Evolutionary conservation across 495 filamentous ascomycete species (phyloP).

Genomic region (Hyaloscypha hepaticicola): DNA sequence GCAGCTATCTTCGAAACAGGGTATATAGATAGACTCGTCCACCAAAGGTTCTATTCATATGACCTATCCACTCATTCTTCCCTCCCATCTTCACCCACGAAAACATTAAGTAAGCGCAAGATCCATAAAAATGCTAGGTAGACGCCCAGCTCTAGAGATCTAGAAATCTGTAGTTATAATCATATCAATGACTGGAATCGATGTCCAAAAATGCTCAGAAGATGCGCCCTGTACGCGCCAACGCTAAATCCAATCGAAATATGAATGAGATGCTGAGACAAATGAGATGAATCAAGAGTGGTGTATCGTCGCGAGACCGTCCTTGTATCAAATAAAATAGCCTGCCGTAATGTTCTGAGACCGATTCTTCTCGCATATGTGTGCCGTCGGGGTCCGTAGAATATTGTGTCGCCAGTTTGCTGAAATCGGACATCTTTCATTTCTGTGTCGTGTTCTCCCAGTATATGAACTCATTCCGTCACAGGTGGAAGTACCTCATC

Average conservation of each 20-base stretch:
- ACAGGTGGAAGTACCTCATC: constrained; percentile 23
- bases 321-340: not conserved
- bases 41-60: not conserved
- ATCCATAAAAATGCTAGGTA: not conserved
- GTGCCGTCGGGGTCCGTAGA: not conserved
- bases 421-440: not conserved
- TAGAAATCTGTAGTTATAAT: not conserved
- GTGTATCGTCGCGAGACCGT: not conserved
- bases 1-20: not conserved
- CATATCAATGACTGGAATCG: not conserved
- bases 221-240: constrained; percentile 1
- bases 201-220: not conserved
- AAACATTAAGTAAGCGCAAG: not conserved
- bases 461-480: not conserved
- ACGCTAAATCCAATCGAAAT: constrained; percentile 6
- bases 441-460: not conserved
- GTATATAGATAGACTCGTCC: not conserved
- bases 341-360: not conserved
- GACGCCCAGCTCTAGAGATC: not conserved
- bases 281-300: not conserved
- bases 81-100: not conserved
- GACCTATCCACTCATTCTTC: not conserved
- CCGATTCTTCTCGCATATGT: no score
- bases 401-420: not conserved
- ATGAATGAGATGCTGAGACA: not conserved